phyloP scores from a whole-genome alignment of 164 flowering plant species.

The Macadamia tetraphylla region DNA sequence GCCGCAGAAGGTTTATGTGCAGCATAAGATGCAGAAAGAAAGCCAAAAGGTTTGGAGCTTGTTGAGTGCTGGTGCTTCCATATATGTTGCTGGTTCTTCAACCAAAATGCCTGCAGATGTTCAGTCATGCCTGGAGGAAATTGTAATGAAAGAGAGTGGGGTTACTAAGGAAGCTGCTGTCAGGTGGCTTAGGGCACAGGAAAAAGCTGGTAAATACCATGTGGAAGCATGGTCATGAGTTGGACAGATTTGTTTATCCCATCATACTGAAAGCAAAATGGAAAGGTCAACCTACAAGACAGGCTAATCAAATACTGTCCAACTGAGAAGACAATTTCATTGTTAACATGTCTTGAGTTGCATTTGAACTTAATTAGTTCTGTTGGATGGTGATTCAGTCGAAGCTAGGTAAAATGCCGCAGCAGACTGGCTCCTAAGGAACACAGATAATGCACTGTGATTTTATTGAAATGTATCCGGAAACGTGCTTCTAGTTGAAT shows the following conservation, averaged over 20 bases:
- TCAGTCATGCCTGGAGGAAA: slow-evolving; percentile 59
- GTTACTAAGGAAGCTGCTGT: slow-evolving; percentile 54
- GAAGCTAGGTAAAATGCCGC: no score
- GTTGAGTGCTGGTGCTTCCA: slow-evolving; percentile 62
- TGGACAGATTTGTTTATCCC: not conserved
- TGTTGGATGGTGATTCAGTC: no score
- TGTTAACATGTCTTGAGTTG: no score
- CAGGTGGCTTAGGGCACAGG: slow-evolving; percentile 55
- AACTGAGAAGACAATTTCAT: no score
- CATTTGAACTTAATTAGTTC: no score
- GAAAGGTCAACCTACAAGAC: not conserved
- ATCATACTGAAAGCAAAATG: not conserved
- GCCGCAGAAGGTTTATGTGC: slow-evolving; percentile 79
- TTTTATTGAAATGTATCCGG: no score
- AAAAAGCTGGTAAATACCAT: slow-evolving; percentile 74
- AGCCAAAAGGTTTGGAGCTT: slow-evolving; percentile 60
- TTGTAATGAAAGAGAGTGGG: slow-evolving; percentile 58
- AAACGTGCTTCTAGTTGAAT: no score
- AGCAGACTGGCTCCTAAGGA: no score
- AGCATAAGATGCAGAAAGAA: slow-evolving; percentile 76
- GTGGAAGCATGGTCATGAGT: slow-evolving; percentile 94
- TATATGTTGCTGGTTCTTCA: slow-evolving; percentile 89
- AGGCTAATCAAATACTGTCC: not conserved
- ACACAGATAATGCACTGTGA: no score
- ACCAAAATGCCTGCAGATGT: slow-evolving; percentile 94